Conservation (phyloP, 371 early-diverging fungal species). For the Mucor circinelloides region DNA sequence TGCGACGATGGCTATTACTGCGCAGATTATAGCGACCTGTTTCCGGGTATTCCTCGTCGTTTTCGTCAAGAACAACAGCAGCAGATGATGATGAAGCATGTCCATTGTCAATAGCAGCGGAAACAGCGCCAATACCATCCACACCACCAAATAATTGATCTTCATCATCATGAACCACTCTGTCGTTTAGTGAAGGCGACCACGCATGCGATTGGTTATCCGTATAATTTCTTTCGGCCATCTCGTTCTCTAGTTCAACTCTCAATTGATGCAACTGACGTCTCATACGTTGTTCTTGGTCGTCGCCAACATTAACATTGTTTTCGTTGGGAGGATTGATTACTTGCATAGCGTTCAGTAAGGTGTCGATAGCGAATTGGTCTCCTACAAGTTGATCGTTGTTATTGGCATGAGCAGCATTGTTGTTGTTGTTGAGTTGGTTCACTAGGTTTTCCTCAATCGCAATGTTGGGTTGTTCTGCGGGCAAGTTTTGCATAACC, state of each 20-base stretch:
- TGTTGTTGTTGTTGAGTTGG: constrained; percentile 4
- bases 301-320: neutral
- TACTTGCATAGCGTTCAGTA: constrained; percentile 27
- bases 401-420: neutral
- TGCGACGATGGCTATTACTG: neutral
- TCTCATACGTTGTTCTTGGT: constrained; percentile 8
- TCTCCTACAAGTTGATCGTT: constrained; percentile 16
- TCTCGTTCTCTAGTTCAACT: constrained; percentile 10
- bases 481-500: constrained; percentile 72
- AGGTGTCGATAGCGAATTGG: constrained; percentile 27
- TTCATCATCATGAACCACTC: neutral
- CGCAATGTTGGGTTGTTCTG: constrained; percentile 8
- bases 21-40: neutral
- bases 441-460: neutral
- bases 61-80: neutral
- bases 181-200: neutral
- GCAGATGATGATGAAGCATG: neutral
- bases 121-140: neutral
- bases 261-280: constrained; percentile 8
- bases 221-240: neutral
- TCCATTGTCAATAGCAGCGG: neutral
- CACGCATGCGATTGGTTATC: neutral
- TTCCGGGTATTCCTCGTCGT: neutral
- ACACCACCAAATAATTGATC: constrained; percentile 9
- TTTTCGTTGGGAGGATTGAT: constrained; percentile 18